phyloP scores from a whole-genome alignment of 2,329 filamentous ascomycete genomes.

The Conoideocrella luteorostrata region DNA sequence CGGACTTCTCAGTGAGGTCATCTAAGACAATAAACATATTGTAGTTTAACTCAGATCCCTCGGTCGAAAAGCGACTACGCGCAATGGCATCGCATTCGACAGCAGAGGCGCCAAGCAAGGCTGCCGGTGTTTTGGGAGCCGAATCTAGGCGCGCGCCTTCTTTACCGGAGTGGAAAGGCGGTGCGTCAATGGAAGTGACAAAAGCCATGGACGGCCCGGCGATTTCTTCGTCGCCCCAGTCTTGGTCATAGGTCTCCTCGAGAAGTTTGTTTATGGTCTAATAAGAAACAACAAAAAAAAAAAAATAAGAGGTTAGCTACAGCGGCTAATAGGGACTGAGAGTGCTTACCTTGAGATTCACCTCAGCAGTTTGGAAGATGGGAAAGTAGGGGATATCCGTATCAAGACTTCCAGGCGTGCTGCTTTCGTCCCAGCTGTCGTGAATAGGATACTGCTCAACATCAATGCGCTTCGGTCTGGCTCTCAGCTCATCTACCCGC shows the following conservation, averaged over 20 bases:
- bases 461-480: neutral
- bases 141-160: neutral
- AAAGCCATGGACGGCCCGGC: neutral
- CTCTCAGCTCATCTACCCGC: neutral
- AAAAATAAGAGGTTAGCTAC: too few relatives aligned
- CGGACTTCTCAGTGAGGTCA: neutral
- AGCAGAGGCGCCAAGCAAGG: neutral
- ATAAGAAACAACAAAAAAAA: too few relatives aligned
- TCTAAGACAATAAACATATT: neutral
- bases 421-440: neutral
- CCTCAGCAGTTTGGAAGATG: neutral
- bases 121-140: neutral
- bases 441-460: neutral
- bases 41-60: conserved; percentile 1
- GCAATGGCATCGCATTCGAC: conserved; percentile 1
- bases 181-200: neutral
- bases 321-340: too few relatives aligned
- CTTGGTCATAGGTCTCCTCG: neutral
- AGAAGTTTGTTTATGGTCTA: conserved; percentile 3
- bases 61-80: neutral
- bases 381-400: neutral
- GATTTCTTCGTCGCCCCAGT: conserved; percentile 1
- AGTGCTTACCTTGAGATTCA: conserved; percentile 1
- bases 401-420: neutral
- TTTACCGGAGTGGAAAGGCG: conserved; percentile 3